Conservation (phyloP, 345 rosid genomes). For the Brassica nigra region DNA sequence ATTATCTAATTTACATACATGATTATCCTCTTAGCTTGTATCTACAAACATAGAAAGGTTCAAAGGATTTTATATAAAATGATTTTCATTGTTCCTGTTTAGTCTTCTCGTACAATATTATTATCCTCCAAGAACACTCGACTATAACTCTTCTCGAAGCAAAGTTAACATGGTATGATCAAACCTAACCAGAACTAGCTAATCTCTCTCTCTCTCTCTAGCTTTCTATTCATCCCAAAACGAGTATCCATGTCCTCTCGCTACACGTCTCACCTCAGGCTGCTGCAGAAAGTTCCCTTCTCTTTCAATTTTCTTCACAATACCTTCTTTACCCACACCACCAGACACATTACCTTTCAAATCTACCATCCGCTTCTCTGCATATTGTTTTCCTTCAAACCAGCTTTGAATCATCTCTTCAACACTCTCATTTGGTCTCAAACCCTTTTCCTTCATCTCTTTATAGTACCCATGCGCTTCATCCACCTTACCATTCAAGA, state of each 20-base stretch:
- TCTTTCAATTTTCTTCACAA: constrained; percentile 37
- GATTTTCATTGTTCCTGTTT: neutral
- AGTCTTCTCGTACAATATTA: constrained; percentile 6
- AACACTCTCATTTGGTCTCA: constrained; percentile 64
- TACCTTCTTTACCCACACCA: constrained; percentile 25
- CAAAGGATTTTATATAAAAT: constrained; percentile 10
- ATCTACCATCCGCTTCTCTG: constrained; percentile 39
- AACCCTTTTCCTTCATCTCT: constrained; percentile 77
- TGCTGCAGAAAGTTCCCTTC: constrained; percentile 54
- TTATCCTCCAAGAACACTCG: neutral
- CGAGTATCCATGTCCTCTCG: constrained; percentile 68
- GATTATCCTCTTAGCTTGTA: constrained; percentile 20
- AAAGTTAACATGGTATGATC: neutral
- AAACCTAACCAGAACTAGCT: neutral
- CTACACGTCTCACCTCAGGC: constrained; percentile 68
- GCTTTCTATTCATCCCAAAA: constrained; percentile 52
- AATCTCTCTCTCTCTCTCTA: constrained; percentile 9
- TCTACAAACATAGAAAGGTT: constrained; percentile 27
- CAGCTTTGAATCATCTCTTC: constrained; percentile 73
- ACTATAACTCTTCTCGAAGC: neutral
- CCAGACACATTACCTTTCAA: constrained; percentile 31
- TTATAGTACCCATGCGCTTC: constrained; percentile 67
- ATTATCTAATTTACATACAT: constrained; percentile 20
- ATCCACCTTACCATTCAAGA: constrained; percentile 78
- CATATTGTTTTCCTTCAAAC: constrained; percentile 61